Conservation (phyloP, 1,284 basidiomycete genomes). For the Rugiboletus extremiorientalis region DNA sequence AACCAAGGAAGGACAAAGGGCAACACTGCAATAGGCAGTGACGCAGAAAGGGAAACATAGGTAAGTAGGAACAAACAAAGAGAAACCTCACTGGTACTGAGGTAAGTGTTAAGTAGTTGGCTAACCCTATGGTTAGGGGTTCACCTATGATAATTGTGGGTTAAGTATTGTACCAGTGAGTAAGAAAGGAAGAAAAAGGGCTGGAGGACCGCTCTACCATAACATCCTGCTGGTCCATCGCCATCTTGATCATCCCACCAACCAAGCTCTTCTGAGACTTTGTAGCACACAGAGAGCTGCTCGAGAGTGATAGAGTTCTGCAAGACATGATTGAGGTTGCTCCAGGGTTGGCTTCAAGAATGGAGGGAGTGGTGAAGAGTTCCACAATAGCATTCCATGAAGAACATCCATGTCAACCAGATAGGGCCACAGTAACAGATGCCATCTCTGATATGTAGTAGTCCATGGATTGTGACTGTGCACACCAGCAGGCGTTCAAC, state of each 20-base stretch:
- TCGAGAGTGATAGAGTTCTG: rapidly evolving
- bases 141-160: too few species aligned
- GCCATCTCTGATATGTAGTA: neutral
- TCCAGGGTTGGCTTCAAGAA: neutral
- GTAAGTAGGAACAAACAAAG: too few species aligned
- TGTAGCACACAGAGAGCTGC: neutral
- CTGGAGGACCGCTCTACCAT: too few species aligned
- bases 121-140: too few species aligned
- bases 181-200: too few species aligned
- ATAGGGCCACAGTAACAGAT: neutral
- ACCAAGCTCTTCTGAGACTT: rapidly evolving
- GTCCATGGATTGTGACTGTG: neutral
- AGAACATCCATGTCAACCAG: neutral
- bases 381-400: neutral
- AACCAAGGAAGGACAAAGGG: too few species aligned
- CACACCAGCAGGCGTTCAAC: neutral
- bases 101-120: too few species aligned
- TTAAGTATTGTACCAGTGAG: too few species aligned
- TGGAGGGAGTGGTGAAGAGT: rapidly evolving
- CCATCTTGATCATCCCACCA: neutral
- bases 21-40: too few species aligned
- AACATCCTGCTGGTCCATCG: too few species aligned
- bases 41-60: too few species aligned
- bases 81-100: too few species aligned
- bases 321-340: neutral